Base-by-base conservation (phyloP, 2,329 filamentous ascomycete species). In the Aspergillus piperis region DNA sequence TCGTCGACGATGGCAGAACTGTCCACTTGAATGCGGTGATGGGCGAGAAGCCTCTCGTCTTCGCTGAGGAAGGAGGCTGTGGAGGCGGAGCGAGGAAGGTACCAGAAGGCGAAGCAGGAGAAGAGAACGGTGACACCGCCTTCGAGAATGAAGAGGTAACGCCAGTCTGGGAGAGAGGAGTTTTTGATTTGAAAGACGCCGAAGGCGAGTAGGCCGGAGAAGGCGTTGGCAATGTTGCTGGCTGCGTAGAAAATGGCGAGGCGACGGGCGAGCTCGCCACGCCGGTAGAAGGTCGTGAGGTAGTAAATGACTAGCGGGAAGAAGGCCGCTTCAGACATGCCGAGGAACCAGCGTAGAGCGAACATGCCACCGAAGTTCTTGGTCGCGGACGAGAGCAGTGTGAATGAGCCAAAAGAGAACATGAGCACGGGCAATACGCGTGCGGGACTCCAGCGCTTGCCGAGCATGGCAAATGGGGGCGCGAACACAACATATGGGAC, bases 201-300 rank as follows among this genome's bases (percentile, higher is more conserved):
- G 60, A 84, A 88, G 0, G 85, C 80, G 13, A 88, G 77, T 1
- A 88, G 74, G 3, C 85, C 85, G 0, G 82, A 83, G 66, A 89
- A 89, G 2, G 87, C 87, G 59, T 85, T 87, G 21, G 90, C 90
- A 60, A 93, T 89, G 68, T 89, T 90, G 23, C 84, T 87, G 0
- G 89, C 89, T 0, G 89, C 90, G 67, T 92, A 93, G 77, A 92
- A 92, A 60, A 91, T 78, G 38, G 88, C 88, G 1, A 91, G 79
- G 3, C 89, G 84, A 8, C 89, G 81, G 5, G 88, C 89, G 3
- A 92, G 82, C 71, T 92, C 89, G 32, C 85, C 86, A 57, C 89
- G 83, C 15, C 88, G 84, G 72, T 92, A 92, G 73, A 91, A 91
- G 2, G 82, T 85, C 1, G 84, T 86, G 54, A 83, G 77, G 63